Conservation (phyloP, 495 filamentous ascomycete genomes). For the Cercophora scortea region DNA sequence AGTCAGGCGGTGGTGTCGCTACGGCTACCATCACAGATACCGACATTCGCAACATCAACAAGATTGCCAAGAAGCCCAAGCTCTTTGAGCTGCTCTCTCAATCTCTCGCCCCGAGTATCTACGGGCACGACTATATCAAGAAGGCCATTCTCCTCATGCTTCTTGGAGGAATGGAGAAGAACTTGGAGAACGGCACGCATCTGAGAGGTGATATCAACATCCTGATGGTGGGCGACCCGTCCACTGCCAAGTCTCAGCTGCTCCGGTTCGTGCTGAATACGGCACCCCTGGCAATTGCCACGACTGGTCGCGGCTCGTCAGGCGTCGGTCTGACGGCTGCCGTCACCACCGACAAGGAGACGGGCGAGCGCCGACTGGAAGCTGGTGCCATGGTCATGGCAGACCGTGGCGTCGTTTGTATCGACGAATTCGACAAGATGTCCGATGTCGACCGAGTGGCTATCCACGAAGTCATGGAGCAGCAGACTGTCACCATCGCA, state of each 20-base stretch:
- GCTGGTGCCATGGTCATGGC: conserved; percentile 98
- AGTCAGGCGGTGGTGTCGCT: conserved; percentile 89
- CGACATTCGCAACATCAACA: conserved; percentile 98
- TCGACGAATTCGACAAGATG: conserved; percentile 99
- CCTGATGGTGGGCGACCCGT: conserved; percentile 98
- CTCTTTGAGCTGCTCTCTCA: conserved; percentile 92
- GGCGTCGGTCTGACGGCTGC: conserved; percentile 97
- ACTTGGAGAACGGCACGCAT: conserved; percentile 96
- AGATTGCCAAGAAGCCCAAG: conserved; percentile 89
- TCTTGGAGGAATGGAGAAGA: conserved; percentile 97
- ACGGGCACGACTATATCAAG: conserved; percentile 96
- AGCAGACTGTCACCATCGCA: conserved; percentile 98
- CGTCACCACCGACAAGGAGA: conserved; percentile 95
- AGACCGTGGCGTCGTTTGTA: conserved; percentile 95
- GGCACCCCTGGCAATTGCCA: conserved; percentile 92
- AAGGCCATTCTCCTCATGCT: conserved; percentile 96
- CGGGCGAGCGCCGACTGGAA: conserved; percentile 88
- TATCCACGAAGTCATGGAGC: conserved; percentile 99
- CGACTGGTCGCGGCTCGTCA: conserved; percentile 93
- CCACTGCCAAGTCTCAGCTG: conserved; percentile 96
- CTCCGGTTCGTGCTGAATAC: conserved; percentile 97
- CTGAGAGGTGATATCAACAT: conserved; percentile 98
- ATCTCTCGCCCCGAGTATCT: conserved; percentile 95
- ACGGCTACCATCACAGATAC: conserved; percentile 92
- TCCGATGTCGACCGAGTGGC: conserved; percentile 95